These are phyloP conservation scores for Saccharomycopsis guyanensis DNA, from an alignment of 805 yeast genomes.

Conservation along the genomic window DNA sequence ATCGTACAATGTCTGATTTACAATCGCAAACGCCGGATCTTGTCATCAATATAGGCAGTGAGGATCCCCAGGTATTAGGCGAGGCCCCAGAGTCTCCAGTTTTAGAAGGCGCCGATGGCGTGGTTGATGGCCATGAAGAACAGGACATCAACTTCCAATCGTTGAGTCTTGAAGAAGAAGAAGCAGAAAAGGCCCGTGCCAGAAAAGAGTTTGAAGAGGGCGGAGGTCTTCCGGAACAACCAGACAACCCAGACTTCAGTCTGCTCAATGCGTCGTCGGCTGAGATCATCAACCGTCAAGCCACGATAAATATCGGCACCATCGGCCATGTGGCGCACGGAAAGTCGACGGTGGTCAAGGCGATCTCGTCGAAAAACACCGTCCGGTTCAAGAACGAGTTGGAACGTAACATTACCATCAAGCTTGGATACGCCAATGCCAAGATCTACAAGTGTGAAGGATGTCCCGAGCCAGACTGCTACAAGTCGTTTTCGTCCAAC, in stretches of 20 bases:
- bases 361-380: constrained; percentile 97
- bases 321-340: constrained; percentile 97
- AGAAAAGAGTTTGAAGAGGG: constrained; percentile 87
- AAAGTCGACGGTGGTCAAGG: constrained; percentile 87
- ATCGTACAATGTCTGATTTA: constrained; percentile 37
- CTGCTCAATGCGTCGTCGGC: constrained; percentile 81
- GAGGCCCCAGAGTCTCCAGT: constrained; percentile 35
- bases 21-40: constrained; percentile 83
- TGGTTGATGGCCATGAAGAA: constrained; percentile 38
- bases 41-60: constrained; percentile 50
- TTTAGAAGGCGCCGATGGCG: constrained; percentile 31
- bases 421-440: constrained; percentile 98
- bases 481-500: constrained; percentile 88
- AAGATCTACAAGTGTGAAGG: constrained; percentile 91
- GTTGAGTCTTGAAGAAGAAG: constrained; percentile 79
- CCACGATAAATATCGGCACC: constrained; percentile 97
- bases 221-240: constrained; percentile 97
- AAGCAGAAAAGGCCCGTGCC: constrained; percentile 63
- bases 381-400: constrained; percentile 98
- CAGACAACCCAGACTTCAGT: constrained; percentile 77
- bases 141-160: constrained; percentile 28
- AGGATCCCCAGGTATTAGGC: neutral
- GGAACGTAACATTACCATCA: constrained; percentile 97
- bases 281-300: constrained; percentile 97
- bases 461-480: constrained; percentile 93